Evolutionary conservation across 2,329 filamentous ascomycete species (phyloP), one percentile per base, ranked within the genome.

Genomic region (Thielaviopsis populi): DNA sequence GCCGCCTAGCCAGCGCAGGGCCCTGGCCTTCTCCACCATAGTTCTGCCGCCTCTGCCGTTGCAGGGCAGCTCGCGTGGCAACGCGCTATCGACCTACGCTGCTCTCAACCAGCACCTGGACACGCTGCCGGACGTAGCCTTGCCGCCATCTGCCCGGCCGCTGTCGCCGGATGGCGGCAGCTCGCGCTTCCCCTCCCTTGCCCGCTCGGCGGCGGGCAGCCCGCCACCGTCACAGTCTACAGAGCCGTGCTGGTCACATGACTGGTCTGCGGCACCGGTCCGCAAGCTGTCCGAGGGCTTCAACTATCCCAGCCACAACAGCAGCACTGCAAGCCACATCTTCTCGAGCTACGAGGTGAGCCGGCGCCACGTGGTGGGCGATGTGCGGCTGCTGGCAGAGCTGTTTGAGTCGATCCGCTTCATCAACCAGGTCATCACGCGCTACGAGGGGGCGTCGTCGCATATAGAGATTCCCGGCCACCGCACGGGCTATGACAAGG

Each of bases 401-500:
- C 24, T 63, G 19, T 48, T 42, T 41, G n/a, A 43, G 6, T 63
- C 48, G 4, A 54, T 54, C 19, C 33, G 37, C 10, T 54, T 54
- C 10, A 56, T 63, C 50, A 63, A 63, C 17, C 43, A 54, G 61
- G 48, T 42, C 33, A 56, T 33, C 5, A 46, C 37, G 22, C 27
- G 61, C 7, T 58, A 61, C 24, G n/a, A 58, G 41, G 50, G 22
- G 24, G 27, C 13, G 13, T 48, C 7, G 19, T 30, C 24, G 6
- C 24, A 50, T 15, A 50, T 61, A 33, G 59, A 61, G 33, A 30
- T 41, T 3, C 43, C 54, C 4, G 30, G 46, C 11, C 27, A 50
- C 27, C 53, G 54, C 10, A 48, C 53, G 4, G 62, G 62, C n/a
- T 59, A 59, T 30, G 62, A 64, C 33, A 33, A 48, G 37, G 56